These are phyloP conservation scores for Boletales sp. DNA, from an alignment of 768 basidiomycete species.

Conservation along the genomic window DNA sequence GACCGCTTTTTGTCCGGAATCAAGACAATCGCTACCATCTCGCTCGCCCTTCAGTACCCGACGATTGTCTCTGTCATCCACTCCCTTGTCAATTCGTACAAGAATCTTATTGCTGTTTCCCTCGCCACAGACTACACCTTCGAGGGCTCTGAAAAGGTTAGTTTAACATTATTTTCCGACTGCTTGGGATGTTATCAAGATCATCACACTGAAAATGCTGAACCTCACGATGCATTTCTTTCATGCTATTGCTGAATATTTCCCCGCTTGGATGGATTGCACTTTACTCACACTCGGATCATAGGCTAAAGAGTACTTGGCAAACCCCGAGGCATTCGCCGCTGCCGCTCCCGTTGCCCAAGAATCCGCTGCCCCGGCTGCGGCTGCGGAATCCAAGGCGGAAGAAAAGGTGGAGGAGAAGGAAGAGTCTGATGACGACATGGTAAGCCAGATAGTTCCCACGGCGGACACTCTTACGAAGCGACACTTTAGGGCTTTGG, in stretches of 20 bases:
- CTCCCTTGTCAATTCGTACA: conserved; percentile 98
- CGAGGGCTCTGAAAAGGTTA: conserved; percentile 88
- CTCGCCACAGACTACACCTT: conserved; percentile 92
- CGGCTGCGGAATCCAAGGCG: conserved; percentile 50
- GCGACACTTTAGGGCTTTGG: conserved; percentile 71
- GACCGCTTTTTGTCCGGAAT: conserved; percentile 90
- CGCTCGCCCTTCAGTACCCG: conserved; percentile 93
- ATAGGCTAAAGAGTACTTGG: conserved; percentile 93
- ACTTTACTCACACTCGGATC: conserved; percentile 5
- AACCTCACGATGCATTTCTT: conserved; percentile 43
- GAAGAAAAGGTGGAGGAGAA: conserved; percentile 82
- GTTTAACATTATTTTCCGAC: conserved; percentile 20
- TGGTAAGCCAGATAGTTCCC: conserved; percentile 47
- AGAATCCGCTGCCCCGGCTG: conserved; percentile 46
- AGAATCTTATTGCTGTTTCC: conserved; percentile 91
- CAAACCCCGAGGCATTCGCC: conserved; percentile 97
- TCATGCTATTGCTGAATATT: conserved; percentile 28
- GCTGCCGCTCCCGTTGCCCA: conserved; percentile 66
- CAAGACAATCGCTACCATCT: conserved; percentile 94
- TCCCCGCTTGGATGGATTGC: neutral
- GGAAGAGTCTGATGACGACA: conserved; percentile 85
- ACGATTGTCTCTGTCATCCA: conserved; percentile 92
- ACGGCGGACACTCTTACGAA: neutral
- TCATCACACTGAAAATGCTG: conserved; percentile 84
- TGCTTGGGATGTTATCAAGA: conserved; percentile 26